These are phyloP conservation scores for Leccinum uliginosum DNA, from an alignment of 768 basidiomycete genomes.

Conservation along the genomic window DNA sequence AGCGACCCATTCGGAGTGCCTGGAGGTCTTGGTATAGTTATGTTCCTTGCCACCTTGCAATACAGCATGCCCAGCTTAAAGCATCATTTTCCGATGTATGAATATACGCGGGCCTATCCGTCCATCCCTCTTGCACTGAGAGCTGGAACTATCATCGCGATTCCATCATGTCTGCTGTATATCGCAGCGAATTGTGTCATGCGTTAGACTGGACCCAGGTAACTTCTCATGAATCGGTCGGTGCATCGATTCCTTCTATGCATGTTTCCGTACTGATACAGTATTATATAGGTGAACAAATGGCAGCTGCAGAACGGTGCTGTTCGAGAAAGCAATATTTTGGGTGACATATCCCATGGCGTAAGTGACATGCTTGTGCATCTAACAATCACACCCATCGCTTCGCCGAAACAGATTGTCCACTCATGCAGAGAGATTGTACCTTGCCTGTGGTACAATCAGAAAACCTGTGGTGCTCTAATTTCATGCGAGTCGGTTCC, in stretches of 20 bases:
- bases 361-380: neutral
- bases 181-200: neutral
- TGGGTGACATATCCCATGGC: neutral
- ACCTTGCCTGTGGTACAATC: neutral
- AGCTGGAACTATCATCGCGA: neutral
- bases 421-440: neutral
- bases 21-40: neutral
- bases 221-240: too few relatives aligned
- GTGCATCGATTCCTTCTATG: neutral
- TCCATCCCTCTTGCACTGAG: neutral
- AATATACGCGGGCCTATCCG: neutral
- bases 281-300: neutral
- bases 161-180: neutral
- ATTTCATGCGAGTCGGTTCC: slow-evolving; percentile 3
- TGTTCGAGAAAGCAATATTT: neutral
- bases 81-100: neutral
- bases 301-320: neutral
- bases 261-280: neutral
- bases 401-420: neutral
- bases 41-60: neutral
- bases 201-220: neutral
- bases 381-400: neutral
- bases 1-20: neutral
- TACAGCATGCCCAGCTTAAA: neutral
- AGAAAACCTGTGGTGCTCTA: neutral